Base-by-base conservation (phyloP, 2,329 filamentous ascomycete species). In the Akanthomyces dipterigenus region DNA sequence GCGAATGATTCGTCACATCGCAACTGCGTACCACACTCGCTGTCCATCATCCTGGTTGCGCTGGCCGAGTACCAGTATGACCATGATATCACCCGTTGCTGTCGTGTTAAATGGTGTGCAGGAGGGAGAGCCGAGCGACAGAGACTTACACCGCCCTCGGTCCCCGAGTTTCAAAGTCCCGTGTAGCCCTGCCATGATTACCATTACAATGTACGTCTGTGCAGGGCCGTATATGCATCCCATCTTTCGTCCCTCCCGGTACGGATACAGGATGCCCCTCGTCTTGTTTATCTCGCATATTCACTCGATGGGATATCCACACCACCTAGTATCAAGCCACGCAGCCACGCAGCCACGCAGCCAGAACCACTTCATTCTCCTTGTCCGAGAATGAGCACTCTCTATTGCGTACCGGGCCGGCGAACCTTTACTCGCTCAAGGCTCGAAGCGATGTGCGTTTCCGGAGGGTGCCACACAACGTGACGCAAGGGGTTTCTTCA, bases 321-420 rank as follows among this genome's bases (percentile, higher is more conserved):
- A 48, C 22, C 45, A 45, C 53, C 34, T 9, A 36, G 59, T 61
- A 51, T 56, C 59, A 61, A 34, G 59, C 53, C 59, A 61, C 53
- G 3, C 43, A 7, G 22, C 50, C 59, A 49, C n/a, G n/a, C n/a
- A 34, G 59, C 53, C 59, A 61, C 53, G 3, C 43, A 7, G 22
- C 50, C 59, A 49, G 31, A 45, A 31, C 50, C 42, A 43, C 34
- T 1, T 3, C 42, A 38, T 46, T 5, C n/a, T 56, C 42, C 36
- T 56, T 45, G 38, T n/a, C 31, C 18, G 9, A 20, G 46, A 48
- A 12, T 6, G 28, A 20, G 11, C 40, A 34, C 12, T 38, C 31
- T n/a, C n/a, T n/a, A n/a, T n/a, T n/a, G n/a, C n/a, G n/a, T n/a
- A n/a, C n/a, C 6, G 31, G 1, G 20, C 36, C 20, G 12, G 24